Percentiles rank a stretch among this genome's conserved stretches.
These are phyloP conservation scores for Poa pratensis DNA, from an alignment of 176 grass and related monocot genomes.

Conservation along the genomic window DNA sequence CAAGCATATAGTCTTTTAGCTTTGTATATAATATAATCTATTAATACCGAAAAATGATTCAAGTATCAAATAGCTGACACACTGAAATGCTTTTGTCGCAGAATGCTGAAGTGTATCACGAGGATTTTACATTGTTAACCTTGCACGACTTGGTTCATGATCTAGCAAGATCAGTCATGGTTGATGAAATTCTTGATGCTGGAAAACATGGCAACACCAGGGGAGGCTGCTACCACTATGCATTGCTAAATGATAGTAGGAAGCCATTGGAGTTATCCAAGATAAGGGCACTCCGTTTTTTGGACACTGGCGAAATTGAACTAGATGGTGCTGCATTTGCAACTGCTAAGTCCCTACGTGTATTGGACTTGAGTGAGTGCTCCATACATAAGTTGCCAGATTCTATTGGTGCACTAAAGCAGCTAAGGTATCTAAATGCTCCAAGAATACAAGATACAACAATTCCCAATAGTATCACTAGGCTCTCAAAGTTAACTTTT, in stretches of 20 bases:
- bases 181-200: neutral
- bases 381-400: too few species aligned
- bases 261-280: neutral
- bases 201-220: too few species aligned
- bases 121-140: neutral
- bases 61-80: too few species aligned
- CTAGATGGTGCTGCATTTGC: neutral
- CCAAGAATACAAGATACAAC: neutral
- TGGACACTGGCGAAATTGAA: neutral
- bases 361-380: too few species aligned
- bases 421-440: constrained; percentile 1
- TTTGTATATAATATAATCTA: too few species aligned
- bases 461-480: neutral
- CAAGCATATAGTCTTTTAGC: too few species aligned
- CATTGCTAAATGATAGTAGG: neutral
- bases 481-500: neutral
- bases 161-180: constrained; percentile 10
- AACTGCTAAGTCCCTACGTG: neutral
- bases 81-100: neutral
- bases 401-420: constrained; percentile 11
- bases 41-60: too few species aligned
- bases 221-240: neutral
- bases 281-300: constrained; percentile 28
- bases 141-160: constrained; percentile 44
- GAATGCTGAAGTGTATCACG: neutral